These are phyloP conservation scores for Colletotrichum musicola DNA, from an alignment of 2,329 filamentous ascomycete genomes.

Conservation along the genomic window DNA sequence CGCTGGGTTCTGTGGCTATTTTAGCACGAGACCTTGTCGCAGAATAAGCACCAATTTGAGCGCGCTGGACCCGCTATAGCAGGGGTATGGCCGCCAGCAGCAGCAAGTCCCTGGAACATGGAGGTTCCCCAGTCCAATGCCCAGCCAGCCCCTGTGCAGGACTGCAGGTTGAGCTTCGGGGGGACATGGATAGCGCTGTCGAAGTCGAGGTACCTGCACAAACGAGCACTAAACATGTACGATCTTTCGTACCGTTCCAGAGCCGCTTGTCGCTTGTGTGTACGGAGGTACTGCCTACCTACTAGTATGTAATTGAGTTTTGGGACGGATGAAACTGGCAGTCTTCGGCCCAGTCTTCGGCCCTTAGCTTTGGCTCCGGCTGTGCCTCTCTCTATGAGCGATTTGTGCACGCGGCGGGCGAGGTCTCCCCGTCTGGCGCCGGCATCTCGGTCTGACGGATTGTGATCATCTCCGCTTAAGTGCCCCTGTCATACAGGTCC, in stretches of 20 bases:
- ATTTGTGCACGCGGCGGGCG: not conserved
- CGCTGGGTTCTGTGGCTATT: slow-evolving; percentile 33
- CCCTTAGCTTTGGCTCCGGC: slow-evolving; percentile 5
- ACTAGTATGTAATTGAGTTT: slow-evolving; percentile 1
- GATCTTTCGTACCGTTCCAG: slow-evolving; percentile 1
- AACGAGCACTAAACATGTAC: too few relatives aligned
- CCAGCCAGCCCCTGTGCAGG: slow-evolving; percentile 12
- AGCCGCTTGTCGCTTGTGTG: not conserved
- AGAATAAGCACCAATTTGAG: slow-evolving; percentile 30
- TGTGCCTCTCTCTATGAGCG: not conserved
- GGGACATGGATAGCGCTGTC: slow-evolving; percentile 15
- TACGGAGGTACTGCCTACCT: too few relatives aligned
- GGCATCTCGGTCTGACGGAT: slow-evolving; percentile 34
- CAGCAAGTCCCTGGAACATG: slow-evolving; percentile 14
- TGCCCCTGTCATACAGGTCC: not conserved
- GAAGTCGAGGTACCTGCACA: not conserved
- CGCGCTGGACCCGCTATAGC: slow-evolving; percentile 23
- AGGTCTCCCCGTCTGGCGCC: not conserved
- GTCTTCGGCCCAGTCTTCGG: not conserved
- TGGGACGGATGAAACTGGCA: slow-evolving; percentile 13
- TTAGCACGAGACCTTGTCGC: slow-evolving; percentile 35
- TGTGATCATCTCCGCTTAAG: slow-evolving; percentile 35
- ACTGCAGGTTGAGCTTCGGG: slow-evolving; percentile 12
- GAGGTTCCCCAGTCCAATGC: slow-evolving; percentile 8
- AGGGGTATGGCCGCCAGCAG: slow-evolving; percentile 18